phyloP scores from a whole-genome alignment of 208 protist genomes.

The Acanthamoeba healyi region DNA sequence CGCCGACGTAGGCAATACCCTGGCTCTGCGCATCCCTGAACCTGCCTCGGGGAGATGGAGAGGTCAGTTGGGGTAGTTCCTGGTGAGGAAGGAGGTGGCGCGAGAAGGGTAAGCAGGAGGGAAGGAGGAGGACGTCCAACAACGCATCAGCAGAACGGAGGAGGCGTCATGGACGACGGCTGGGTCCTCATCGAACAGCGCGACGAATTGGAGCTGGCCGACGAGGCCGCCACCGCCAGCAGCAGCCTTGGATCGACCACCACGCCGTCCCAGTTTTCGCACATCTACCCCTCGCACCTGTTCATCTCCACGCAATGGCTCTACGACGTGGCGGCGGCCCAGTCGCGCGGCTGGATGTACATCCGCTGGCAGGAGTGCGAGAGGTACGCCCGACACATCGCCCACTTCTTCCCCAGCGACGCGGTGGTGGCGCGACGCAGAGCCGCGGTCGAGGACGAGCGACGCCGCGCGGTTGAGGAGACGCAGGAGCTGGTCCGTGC shows the following conservation, averaged over 20 bases:
- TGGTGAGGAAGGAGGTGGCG: neutral
- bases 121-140: neutral
- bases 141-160: too few relatives aligned
- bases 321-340: neutral
- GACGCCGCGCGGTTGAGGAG: neutral
- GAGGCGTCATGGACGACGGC: neutral
- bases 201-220: slow-evolving; percentile 20
- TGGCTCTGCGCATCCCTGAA: neutral
- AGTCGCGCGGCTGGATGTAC: neutral
- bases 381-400: slow-evolving; percentile 26
- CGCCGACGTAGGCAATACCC: neutral
- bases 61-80: neutral
- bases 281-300: slow-evolving; percentile 17
- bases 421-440: neutral
- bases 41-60: neutral
- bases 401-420: slow-evolving; percentile 45
- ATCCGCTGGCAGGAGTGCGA: slow-evolving; percentile 21
- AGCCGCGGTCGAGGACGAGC: neutral
- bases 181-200: slow-evolving; percentile 23
- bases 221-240: neutral
- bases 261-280: neutral
- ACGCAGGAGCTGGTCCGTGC: neutral
- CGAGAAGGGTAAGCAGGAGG: neutral
- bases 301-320: slow-evolving; percentile 26
- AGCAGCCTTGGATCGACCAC: neutral